These are phyloP conservation scores for Petunia hybrid DNA, from an alignment of 305 asterid species.

Conservation along the genomic window DNA sequence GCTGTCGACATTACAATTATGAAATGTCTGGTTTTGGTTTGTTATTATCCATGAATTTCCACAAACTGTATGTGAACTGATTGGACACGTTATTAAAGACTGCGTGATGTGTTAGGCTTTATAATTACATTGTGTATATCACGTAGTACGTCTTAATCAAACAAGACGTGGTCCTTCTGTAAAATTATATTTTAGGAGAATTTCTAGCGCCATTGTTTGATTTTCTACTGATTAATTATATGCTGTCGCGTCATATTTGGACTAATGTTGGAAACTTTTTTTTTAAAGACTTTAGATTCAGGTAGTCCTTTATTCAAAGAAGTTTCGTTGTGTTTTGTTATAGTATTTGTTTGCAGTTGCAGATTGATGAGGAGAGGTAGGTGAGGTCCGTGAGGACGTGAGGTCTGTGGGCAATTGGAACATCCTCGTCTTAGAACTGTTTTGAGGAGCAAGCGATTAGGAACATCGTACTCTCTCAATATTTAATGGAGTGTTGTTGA, in stretches of 20 bases:
- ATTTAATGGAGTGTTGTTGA: no score
- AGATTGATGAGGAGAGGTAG: not conserved
- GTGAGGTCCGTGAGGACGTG: not conserved
- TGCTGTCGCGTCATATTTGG: no score
- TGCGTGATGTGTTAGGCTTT: not conserved
- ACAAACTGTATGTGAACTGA: not conserved
- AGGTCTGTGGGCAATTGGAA: not conserved
- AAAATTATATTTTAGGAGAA: not conserved
- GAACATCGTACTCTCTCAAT: not conserved
- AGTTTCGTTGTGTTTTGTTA: not conserved
- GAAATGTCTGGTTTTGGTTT: constrained; percentile 21
- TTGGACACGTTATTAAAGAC: constrained; percentile 2
- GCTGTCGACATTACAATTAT: constrained; percentile 16
- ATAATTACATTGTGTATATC: constrained; percentile 10
- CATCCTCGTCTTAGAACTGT: not conserved
- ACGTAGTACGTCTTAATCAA: not conserved
- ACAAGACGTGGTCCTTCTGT: not conserved
- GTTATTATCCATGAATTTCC: constrained; percentile 23
- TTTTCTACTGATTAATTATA: no score
- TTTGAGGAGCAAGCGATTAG: not conserved
- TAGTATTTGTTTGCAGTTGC: not conserved
- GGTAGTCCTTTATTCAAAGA: no score
- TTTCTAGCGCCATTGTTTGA: not conserved
- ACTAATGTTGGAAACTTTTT: no score
- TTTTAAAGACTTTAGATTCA: no score